Percentiles rank a stretch among this genome's conserved stretches.
Evolutionary conservation across 495 filamentous ascomycete genomes (phyloP).

Genomic region (Glarea lozoyensis): DNA sequence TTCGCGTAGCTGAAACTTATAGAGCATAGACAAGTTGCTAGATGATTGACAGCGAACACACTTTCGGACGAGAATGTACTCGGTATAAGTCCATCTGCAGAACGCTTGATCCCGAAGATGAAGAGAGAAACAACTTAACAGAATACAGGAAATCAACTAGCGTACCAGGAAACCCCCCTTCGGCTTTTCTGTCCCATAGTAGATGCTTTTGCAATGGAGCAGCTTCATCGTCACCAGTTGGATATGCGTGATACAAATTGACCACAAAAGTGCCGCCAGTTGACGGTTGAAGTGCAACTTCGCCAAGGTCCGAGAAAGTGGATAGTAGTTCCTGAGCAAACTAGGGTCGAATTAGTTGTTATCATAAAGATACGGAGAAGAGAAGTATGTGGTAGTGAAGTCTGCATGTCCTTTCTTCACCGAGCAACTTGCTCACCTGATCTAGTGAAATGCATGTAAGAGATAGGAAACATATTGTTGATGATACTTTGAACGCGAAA

Average conservation of each 20-base stretch:
- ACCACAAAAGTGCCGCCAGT: conserved; percentile 81
- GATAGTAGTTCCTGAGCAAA: conserved; percentile 95
- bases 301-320: conserved; percentile 86
- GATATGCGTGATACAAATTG: conserved; percentile 39
- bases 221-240: conserved; percentile 11
- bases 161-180: conserved; percentile 85
- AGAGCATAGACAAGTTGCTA: too few relatives aligned
- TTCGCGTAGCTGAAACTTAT: too few relatives aligned
- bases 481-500: too few relatives aligned
- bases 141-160: conserved; percentile 10
- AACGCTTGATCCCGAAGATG: background rate
- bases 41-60: too few relatives aligned
- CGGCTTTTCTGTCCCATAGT: conserved; percentile 82
- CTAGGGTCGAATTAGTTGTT: conserved; percentile 21
- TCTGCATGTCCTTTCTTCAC: too few relatives aligned
- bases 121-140: background rate
- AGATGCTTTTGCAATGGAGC: conserved; percentile 33
- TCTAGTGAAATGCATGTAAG: too few relatives aligned
- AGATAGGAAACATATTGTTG: too few relatives aligned
- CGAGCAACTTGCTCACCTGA: too few relatives aligned
- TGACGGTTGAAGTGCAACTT: conserved; percentile 79
- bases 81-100: too few relatives aligned
- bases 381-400: too few relatives aligned
- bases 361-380: too few relatives aligned
- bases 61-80: too few relatives aligned